Conservation (phyloP, 148 eudicot genomes). For the Hydrangea macrophylla region DNA sequence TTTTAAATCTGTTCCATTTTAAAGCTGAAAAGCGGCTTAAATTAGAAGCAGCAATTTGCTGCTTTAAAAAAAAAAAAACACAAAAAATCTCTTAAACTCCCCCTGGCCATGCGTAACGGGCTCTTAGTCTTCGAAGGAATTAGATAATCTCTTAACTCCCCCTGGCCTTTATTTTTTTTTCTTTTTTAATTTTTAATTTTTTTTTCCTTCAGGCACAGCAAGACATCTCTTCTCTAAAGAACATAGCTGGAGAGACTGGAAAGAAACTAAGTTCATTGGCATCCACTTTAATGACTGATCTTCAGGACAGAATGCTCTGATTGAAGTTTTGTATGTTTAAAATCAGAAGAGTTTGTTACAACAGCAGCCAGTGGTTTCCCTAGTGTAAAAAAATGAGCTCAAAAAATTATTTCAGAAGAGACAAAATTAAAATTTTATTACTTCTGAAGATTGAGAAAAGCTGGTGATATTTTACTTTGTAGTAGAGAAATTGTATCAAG, state of each 20-base stretch:
- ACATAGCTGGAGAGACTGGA: conserved; percentile 96
- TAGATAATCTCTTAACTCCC: neutral
- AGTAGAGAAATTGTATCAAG: neutral
- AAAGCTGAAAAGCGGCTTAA: no score
- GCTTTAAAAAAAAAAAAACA: no score
- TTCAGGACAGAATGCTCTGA: conserved; percentile 87
- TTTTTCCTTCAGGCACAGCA: conserved; percentile 73
- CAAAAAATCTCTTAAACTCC: no score
- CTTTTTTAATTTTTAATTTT: neutral
- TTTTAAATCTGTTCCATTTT: no score
- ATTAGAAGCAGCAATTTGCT: no score
- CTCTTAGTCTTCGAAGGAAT: neutral
- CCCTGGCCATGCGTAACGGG: no score
- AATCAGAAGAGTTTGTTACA: no score
- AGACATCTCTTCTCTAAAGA: conserved; percentile 86
- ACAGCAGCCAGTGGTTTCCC: no score
- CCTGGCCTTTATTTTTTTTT: neutral
- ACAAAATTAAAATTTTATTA: conserved; percentile 19
- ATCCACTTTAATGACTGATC: conserved; percentile 59
- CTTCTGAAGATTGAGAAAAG: conserved; percentile 2
- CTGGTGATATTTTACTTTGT: neutral
- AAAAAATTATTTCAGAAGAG: conserved; percentile 28
- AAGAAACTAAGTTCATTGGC: conserved; percentile 81
- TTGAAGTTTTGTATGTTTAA: conserved; percentile 9
- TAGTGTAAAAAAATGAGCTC: conserved; percentile 32